These are phyloP conservation scores for Dendrobium chrysotoxum DNA, from an alignment of 106 monocot species.

Conservation along the genomic window DNA sequence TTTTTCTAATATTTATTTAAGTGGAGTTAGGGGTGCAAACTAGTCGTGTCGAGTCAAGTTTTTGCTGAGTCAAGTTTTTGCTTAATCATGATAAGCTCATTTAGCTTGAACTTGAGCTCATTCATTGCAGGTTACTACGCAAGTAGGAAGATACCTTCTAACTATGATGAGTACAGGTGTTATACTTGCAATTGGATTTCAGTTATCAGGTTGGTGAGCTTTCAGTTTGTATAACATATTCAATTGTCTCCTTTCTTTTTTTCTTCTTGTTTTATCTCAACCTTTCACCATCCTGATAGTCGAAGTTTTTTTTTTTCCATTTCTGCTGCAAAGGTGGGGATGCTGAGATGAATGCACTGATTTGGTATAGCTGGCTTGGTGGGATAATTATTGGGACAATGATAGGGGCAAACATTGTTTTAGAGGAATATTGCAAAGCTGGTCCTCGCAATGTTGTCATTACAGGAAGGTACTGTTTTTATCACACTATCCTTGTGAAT, in stretches of 20 bases:
- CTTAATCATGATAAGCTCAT: no score
- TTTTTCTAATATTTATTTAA: not conserved
- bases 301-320: constrained; percentile 1
- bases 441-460: constrained; percentile 96
- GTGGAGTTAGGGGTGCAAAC: not conserved
- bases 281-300: not conserved
- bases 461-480: constrained; percentile 71
- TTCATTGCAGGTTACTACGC: constrained; percentile 41
- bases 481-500: not conserved
- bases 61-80: no score
- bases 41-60: no score
- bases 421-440: constrained; percentile 90
- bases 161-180: constrained; percentile 98
- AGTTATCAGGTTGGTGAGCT: constrained; percentile 68
- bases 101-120: no score
- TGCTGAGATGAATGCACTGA: constrained; percentile 78
- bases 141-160: constrained; percentile 79
- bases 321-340: constrained; percentile 60
- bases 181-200: constrained; percentile 84
- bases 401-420: constrained; percentile 87
- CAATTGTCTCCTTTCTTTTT: not conserved
- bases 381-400: constrained; percentile 94
- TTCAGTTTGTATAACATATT: not conserved
- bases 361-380: constrained; percentile 99
- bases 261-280: not conserved